Evolutionary conservation across 345 rosid species (phyloP).

Genomic region (Chamaenerion angustifolium): DNA sequence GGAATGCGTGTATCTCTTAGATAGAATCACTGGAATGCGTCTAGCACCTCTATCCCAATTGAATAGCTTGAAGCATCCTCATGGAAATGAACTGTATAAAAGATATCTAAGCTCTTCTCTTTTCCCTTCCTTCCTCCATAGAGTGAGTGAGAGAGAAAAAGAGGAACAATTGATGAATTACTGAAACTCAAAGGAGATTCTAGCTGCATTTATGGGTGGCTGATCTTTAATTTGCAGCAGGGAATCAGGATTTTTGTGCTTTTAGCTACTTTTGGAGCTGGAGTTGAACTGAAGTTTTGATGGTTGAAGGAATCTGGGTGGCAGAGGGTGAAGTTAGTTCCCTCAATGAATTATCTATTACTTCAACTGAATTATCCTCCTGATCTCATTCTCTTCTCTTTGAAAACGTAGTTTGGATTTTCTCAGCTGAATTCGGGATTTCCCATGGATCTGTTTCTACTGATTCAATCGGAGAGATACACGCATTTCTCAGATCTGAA

Average conservation of each 20-base stretch:
- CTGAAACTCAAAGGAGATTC: conserved; percentile 17
- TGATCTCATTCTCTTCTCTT: no score
- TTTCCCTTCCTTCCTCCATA: conserved; percentile 1
- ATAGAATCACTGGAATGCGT: no score
- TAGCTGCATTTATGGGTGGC: conserved; percentile 10
- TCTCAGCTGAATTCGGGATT: no score
- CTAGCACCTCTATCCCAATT: no score
- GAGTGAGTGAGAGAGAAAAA: conserved; percentile 10
- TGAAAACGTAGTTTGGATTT: no score
- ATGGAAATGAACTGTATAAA: conserved; percentile 21
- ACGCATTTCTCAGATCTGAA: conserved; percentile 11
- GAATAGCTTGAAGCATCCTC: conserved; percentile 5
- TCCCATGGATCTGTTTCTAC: no score
- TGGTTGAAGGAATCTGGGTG: no score
- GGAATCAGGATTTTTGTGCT: background rate
- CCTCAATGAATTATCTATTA: background rate
- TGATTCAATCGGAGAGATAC: background rate
- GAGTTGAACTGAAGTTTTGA: background rate
- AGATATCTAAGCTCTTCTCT: conserved; percentile 11
- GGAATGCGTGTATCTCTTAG: no score
- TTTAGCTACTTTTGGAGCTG: conserved; percentile 7
- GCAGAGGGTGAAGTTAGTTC: no score
- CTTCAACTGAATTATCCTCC: conserved; percentile 1
- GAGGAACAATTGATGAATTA: conserved; percentile 5
- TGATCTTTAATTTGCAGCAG: no score